These are phyloP conservation scores for Acidiella bohemica DNA, from an alignment of 495 filamentous ascomycete species.

Conservation along the genomic window DNA sequence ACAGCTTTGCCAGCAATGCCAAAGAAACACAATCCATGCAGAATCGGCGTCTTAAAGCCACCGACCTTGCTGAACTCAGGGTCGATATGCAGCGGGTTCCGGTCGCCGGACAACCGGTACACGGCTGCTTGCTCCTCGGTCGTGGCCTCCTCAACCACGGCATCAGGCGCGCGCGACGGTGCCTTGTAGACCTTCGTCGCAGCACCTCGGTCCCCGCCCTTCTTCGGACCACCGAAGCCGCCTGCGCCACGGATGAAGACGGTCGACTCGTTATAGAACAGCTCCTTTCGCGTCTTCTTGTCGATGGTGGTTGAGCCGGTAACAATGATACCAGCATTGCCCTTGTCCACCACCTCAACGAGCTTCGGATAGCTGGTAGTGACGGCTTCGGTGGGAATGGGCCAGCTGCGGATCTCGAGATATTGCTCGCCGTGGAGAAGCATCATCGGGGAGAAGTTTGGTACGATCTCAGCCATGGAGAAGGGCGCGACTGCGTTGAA, in stretches of 20 bases:
- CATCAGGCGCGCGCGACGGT: conserved; percentile 64
- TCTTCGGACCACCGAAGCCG: conserved; percentile 78
- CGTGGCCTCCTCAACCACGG: conserved; percentile 76
- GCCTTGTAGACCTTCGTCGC: conserved; percentile 66
- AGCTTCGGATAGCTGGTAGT: conserved; percentile 74
- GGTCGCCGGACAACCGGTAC: conserved; percentile 88
- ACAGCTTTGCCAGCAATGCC: conserved; percentile 85
- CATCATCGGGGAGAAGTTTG: conserved; percentile 98
- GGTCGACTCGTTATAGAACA: conserved; percentile 94
- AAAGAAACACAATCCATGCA: conserved; percentile 93
- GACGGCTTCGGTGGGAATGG: conserved; percentile 75
- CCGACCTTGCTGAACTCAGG: conserved; percentile 88
- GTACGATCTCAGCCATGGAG: conserved; percentile 68
- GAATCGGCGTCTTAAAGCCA: conserved; percentile 87
- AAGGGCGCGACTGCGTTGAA: conserved; percentile 78
- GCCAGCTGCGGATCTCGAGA: conserved; percentile 87
- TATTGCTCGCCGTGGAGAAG: conserved; percentile 97
- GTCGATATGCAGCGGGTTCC: conserved; percentile 91
- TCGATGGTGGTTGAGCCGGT: conserved; percentile 72
- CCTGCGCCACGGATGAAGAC: conserved; percentile 87
- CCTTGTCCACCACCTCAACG: conserved; percentile 92
- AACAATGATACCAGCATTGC: conserved; percentile 74
- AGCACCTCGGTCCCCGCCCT: conserved; percentile 62
- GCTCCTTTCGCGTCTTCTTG: conserved; percentile 59
- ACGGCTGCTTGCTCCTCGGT: conserved; percentile 86